Evolutionary conservation across 2,329 filamentous ascomycete genomes (phyloP).

Genomic region (Penicillium italicum): DNA sequence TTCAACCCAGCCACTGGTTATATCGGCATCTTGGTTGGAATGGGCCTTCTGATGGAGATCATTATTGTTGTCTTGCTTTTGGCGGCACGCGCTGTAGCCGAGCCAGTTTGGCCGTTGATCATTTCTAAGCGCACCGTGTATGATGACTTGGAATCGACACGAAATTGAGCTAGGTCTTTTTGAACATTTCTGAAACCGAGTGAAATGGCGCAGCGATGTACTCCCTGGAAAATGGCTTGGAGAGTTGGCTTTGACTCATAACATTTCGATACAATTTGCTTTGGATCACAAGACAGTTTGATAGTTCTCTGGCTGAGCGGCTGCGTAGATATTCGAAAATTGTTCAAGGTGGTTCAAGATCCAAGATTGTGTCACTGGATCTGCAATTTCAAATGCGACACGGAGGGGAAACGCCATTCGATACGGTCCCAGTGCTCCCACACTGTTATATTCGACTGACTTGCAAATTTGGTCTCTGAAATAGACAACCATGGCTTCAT

Average conservation of each 20-base stretch:
- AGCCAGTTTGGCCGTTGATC: conserved; percentile 16
- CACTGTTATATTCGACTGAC: conserved; percentile 27
- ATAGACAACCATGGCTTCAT: conserved; percentile 22
- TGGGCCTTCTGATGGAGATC: conserved; percentile 28
- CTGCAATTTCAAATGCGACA: conserved; percentile 27
- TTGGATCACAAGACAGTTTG: conserved; percentile 3
- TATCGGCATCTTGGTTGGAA: conserved; percentile 18
- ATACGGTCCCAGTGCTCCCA: conserved; percentile 26
- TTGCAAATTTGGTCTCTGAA: conserved; percentile 32
- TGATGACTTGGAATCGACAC: conserved; percentile 3
- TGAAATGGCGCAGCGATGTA: neutral
- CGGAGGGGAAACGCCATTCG: conserved; percentile 27
- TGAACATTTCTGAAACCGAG: neutral
- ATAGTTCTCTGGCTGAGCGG: conserved; percentile 21
- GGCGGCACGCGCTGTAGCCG: conserved; percentile 19
- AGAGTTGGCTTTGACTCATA: neutral
- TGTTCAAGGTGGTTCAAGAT: conserved; percentile 20
- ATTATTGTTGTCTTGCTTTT: conserved; percentile 20
- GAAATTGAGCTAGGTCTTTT: neutral
- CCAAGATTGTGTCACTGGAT: conserved; percentile 24
- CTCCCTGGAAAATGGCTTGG: neutral
- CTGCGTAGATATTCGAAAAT: conserved; percentile 27
- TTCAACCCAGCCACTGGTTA: conserved; percentile 19
- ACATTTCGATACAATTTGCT: neutral
- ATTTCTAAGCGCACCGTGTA: neutral